phyloP scores from a whole-genome alignment of 257 asterid genomes.

The Ilex aquifolium region DNA sequence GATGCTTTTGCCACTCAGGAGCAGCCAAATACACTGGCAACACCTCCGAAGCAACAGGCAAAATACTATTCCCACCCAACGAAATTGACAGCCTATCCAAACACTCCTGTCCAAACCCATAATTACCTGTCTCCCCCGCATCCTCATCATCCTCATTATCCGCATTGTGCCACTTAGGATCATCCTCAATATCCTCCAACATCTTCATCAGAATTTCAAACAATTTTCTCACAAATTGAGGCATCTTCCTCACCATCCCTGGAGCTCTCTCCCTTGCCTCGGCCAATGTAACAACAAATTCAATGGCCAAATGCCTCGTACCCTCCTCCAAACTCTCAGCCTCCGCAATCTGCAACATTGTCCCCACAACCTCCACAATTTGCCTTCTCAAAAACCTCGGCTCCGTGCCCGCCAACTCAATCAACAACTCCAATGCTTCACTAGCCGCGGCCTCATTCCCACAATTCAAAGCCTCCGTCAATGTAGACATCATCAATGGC shows the following conservation, averaged over 20 bases:
- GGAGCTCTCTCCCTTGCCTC: conserved; percentile 99
- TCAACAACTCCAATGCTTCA: conserved; percentile 87
- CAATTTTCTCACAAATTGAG: conserved; percentile 74
- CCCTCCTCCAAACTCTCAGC: conserved; percentile 92
- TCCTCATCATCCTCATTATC: conserved; percentile 73
- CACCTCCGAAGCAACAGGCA: conserved; percentile 93
- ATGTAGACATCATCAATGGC: conserved; percentile 92
- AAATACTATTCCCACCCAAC: conserved; percentile 85
- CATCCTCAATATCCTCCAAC: conserved; percentile 89
- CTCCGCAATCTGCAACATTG: conserved; percentile 93
- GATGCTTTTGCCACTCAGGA: conserved; percentile 94
- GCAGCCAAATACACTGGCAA: conserved; percentile 69
- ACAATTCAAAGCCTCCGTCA: conserved; percentile 80
- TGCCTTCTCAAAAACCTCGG: conserved; percentile 90
- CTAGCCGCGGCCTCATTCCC: conserved; percentile 95
- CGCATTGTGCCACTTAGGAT: conserved; percentile 85
- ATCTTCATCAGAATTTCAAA: conserved; percentile 77
- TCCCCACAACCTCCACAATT: conserved; percentile 83
- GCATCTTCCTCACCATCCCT: conserved; percentile 99
- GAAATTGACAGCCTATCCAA: conserved; percentile 85
- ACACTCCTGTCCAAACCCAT: conserved; percentile 93
- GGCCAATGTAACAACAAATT: conserved; percentile 82
- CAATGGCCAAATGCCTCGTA: conserved; percentile 87
- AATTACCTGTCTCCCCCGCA: conserved; percentile 93
- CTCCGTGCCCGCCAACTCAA: conserved; percentile 91